Base-by-base conservation (phyloP, 805 yeast species). In the Ogataea paraovalis region DNA sequence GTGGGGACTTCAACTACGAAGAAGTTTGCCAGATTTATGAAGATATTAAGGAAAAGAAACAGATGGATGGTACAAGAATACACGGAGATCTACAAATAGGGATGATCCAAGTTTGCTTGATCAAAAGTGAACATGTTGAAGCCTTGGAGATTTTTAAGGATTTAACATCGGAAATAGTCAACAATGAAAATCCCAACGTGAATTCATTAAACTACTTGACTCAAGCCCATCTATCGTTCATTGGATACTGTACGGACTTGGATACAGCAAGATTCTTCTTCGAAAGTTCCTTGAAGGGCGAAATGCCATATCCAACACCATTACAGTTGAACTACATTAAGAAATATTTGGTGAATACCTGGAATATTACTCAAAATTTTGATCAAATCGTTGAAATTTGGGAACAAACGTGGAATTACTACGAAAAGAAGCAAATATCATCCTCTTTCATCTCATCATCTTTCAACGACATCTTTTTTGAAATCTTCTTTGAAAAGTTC, bases 151-250 rank as follows among this genome's bases (percentile, higher is more conserved):
- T 79, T 39, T 84, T 86, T 62, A 81, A 79, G 58, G 75, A 76
- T 39, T 65, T 86, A 50, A 79, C 84, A 55, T 69, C 72, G 41
- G 70, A 72, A 27, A 71, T 77, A 33, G 78, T 78, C 37, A 41
- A 53, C 19, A 56, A 57, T 18, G 59, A 56, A 45, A 48, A 44
- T 12, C 51, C 55, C 25, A 52, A 57, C 36, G 20, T 41, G 13
- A n/a, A 4, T 10, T 43, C 44, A 70, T 55, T 51, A 41, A 74
- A 80, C 39, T 76, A 83, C 30, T 69, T 86, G 64, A 76, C 85
- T 20, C 87, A 83, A 59, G 83, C 87, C 41, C 96, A 88, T 69
- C 73, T 86, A 50, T 73, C 83, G 4, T 87, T 88, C 57, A 81
- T 88, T 59, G 94, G 94, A 41, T 80, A 78, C 54, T 85, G 89